Percentiles rank a stretch among this genome's conserved stretches.
Conservation (phyloP, 306 rosid genomes). For the Rosa multiflora region DNA sequence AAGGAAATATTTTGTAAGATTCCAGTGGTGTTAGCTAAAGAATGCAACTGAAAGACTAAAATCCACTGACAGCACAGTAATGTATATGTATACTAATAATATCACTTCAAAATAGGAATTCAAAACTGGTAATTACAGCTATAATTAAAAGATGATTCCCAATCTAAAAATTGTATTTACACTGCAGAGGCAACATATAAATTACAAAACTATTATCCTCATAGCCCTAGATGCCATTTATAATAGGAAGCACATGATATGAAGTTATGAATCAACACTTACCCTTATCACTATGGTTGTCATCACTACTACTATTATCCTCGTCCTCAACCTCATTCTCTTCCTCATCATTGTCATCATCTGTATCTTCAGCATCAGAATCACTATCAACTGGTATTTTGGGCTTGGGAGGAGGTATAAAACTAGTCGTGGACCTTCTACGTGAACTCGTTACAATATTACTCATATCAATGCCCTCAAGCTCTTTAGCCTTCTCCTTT, state of each 20-base stretch:
- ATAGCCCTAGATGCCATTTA: neutral
- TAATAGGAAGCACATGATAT: neutral
- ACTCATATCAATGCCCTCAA: conserved; percentile 92
- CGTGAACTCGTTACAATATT: conserved; percentile 89
- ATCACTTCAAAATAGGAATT: neutral
- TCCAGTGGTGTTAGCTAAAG: neutral
- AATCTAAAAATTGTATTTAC: neutral
- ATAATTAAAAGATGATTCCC: neutral
- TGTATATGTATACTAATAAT: neutral
- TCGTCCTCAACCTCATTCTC: conserved; percentile 55
- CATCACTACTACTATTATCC: conserved; percentile 35
- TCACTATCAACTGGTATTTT: conserved; percentile 62
- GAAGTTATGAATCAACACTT: conserved; percentile 15
- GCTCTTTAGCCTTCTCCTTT: conserved; percentile 90
- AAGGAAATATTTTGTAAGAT: neutral
- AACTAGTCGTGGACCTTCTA: conserved; percentile 70
- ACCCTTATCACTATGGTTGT: conserved; percentile 82
- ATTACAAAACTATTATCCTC: neutral
- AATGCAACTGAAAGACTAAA: neutral
- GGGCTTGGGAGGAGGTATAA: conserved; percentile 68
- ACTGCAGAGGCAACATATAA: neutral
- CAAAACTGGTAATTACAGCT: neutral
- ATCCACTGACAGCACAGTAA: neutral
- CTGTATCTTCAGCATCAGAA: conserved; percentile 42
- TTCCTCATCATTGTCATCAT: conserved; percentile 41